phyloP scores from a whole-genome alignment of 495 filamentous ascomycete species.

The Chaetomidium leptoderma region DNA sequence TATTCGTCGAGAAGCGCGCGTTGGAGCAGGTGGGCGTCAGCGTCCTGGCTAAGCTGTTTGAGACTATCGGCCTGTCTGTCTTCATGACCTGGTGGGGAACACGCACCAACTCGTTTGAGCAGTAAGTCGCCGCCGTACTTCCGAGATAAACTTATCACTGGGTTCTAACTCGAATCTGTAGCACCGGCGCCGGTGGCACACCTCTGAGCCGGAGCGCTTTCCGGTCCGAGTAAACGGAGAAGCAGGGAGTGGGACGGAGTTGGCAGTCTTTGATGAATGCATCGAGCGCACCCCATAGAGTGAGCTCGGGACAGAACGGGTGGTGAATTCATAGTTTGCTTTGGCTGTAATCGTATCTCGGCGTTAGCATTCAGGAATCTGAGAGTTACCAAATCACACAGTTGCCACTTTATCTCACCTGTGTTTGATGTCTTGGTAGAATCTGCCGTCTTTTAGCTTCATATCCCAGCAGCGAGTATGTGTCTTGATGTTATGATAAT shows the following conservation, averaged over 20 bases:
- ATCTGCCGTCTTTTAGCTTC: not conserved
- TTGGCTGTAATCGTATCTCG: conserved; percentile 22
- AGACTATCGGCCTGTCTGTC: conserved; percentile 86
- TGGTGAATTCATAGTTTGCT: conserved; percentile 10
- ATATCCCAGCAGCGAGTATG: not conserved
- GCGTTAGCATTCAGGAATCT: conserved; percentile 22
- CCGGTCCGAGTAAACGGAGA: conserved; percentile 16
- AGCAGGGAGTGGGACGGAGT: not conserved
- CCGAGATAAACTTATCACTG: not conserved
- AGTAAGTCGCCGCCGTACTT: conserved; percentile 24
- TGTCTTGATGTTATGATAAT: not conserved
- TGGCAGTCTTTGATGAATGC: conserved; percentile 5
- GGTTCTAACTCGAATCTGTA: not conserved
- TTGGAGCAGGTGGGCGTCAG: conserved; percentile 84
- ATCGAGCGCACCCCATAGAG: conserved; percentile 16
- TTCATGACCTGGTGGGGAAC: conserved; percentile 98
- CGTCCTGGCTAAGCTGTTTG: conserved; percentile 74
- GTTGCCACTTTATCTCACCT: not conserved
- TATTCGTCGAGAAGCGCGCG: conserved; percentile 86
- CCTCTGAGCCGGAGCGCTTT: conserved; percentile 19
- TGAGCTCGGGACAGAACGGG: conserved; percentile 16
- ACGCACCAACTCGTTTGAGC: conserved; percentile 76
- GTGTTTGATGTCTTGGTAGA: not conserved
- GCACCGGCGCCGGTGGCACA: conserved; percentile 14
- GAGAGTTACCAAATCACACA: not conserved